A percentile compares a stretch with the other conserved stretches of the same genome.
phyloP scores from a whole-genome alignment of 805 yeast species.

The Wickerhamiella sorbophila region DNA sequence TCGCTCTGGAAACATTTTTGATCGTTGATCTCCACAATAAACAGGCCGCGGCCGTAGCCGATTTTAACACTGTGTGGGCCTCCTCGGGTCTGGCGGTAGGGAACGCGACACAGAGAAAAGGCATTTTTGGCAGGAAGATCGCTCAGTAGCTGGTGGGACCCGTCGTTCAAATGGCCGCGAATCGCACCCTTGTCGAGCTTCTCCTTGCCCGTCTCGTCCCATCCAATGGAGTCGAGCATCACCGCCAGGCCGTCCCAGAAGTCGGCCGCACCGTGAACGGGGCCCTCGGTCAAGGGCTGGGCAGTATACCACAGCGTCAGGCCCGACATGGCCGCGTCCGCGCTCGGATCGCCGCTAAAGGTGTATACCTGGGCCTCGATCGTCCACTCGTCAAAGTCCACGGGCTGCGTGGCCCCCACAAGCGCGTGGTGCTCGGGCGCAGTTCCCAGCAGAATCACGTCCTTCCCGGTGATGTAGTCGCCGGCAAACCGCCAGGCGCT shows the following conservation, averaged over 20 bases:
- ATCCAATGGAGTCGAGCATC: slow-evolving; percentile 25
- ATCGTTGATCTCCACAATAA: slow-evolving; percentile 27
- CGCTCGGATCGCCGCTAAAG: slow-evolving; percentile 15
- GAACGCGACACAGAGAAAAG: slow-evolving; percentile 25
- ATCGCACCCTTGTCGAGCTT: slow-evolving; percentile 20
- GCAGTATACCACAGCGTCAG: slow-evolving; percentile 27
- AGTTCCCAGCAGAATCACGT: slow-evolving; percentile 12
- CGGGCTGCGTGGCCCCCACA: slow-evolving; percentile 23
- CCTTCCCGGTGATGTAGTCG: neutral
- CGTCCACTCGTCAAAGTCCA: slow-evolving; percentile 24
- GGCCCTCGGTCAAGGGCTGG: slow-evolving; percentile 20
- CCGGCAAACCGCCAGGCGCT: neutral
- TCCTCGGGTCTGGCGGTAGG: slow-evolving; percentile 23
- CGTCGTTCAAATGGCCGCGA: slow-evolving; percentile 30
- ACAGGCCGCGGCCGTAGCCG: slow-evolving; percentile 21
- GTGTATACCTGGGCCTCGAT: slow-evolving; percentile 21
- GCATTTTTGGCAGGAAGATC: slow-evolving; percentile 22
- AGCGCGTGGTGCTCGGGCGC: slow-evolving; percentile 18
- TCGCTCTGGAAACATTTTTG: slow-evolving; percentile 25
- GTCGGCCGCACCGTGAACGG: slow-evolving; percentile 27
- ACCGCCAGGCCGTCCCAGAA: slow-evolving; percentile 30
- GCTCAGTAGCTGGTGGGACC: slow-evolving; percentile 19
- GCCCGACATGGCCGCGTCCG: slow-evolving; percentile 22
- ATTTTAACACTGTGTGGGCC: slow-evolving; percentile 20
- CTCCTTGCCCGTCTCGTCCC: slow-evolving; percentile 13